phyloP scores from a whole-genome alignment of 1,139 yeast species.

The Trichomonascaceae sp. region DNA sequence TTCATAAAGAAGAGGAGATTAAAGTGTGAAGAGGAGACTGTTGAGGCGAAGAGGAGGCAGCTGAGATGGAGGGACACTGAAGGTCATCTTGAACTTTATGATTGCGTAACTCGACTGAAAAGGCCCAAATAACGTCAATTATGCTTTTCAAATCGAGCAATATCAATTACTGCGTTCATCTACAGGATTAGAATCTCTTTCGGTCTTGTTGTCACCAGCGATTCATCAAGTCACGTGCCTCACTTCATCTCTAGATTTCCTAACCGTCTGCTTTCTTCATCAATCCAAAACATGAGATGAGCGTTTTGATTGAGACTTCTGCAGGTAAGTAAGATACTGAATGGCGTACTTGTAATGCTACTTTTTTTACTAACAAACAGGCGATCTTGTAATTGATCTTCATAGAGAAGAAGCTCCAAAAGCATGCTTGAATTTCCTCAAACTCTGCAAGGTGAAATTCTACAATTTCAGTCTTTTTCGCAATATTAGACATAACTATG shows the following conservation, averaged over 20 bases:
- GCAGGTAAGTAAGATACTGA: conserved; percentile 33
- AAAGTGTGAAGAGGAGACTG: neutral
- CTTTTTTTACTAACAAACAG: conserved; percentile 20
- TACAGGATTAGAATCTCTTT: neutral
- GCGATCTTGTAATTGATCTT: conserved; percentile 52
- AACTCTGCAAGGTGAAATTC: conserved; percentile 49
- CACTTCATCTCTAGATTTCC: neutral
- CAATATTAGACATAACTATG: conserved; percentile 36
- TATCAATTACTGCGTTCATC: neutral
- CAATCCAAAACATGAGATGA: conserved; percentile 35
- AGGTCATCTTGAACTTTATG: neutral
- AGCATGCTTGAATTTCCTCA: conserved; percentile 45
- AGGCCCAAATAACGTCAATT: neutral
- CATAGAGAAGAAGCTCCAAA: conserved; percentile 34
- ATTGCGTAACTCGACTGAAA: neutral
- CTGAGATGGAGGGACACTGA: too few relatives aligned
- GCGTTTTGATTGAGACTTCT: conserved; percentile 54
- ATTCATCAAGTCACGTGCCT: neutral
- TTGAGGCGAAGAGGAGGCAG: neutral
- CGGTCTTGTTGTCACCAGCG: neutral
- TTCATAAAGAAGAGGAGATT: conserved; percentile 18
- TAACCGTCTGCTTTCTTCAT: neutral
- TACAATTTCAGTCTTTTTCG: conserved; percentile 49
- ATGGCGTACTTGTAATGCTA: neutral
- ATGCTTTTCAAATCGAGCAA: neutral